Evolutionary conservation across 31 red algal species (phyloP), one percentile per base, ranked within the genome.

Genomic region (Pterothamnion heteromorphum): DNA sequence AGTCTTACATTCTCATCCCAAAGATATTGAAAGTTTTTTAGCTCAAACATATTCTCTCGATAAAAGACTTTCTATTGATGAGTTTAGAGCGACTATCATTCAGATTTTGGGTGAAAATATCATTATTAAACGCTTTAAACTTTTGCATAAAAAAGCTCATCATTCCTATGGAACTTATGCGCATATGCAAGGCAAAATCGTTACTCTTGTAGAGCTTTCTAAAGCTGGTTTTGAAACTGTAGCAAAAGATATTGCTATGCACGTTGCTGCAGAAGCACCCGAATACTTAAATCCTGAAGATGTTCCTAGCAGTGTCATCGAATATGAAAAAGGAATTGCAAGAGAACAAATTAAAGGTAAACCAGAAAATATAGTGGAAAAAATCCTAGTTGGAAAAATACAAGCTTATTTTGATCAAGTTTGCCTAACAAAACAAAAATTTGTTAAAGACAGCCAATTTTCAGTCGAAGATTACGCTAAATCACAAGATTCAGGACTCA

Each of bases 251-350:
- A 20, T 97, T 27, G 95, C 93, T 2, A 95, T 97, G 95, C 95
- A 97, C 72, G 92, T 97, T 57, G 95, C 95, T 9, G 95, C 95
- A 2, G 93, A 88, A 27, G 51, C 91, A 3, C 95, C 95, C 35
- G 78, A 34, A 57, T 95, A 93, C 80, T 33, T 89, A 21, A 80
- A 36, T 34, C 26, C 71, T 0, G 95, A 93, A 32, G 74, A 44
- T 58, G 86, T 93, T 32, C 93, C 95, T 27, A 35, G 44, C 4
- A 84, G 76, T 44, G 91, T 91, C 35, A 35, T 94, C 39, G 95
- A 94, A 35, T 91, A 88, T 89, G 95, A 96, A 78, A 58, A 32
- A 30, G 72, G 30, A 76, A 76, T 76, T 76, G 26, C 30, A 76
- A 76, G 23, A 30, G 72, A 76, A 76, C 72, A 76, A 76, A 30